Evolutionary conservation across 2,329 filamentous ascomycete genomes (phyloP).

Genomic region (Cucurbitaria berberidis): DNA sequence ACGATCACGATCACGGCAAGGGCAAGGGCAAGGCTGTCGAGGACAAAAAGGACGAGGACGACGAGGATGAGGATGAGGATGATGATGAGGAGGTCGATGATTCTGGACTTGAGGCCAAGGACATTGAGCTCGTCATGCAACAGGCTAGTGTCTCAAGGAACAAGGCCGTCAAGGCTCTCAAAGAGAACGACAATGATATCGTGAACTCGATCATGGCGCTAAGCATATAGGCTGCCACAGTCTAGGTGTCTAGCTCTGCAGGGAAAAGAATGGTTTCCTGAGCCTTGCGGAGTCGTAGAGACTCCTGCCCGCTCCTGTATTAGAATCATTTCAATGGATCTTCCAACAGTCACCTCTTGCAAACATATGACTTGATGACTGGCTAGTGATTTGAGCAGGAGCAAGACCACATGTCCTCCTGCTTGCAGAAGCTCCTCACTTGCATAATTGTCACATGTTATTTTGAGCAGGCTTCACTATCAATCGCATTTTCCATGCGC

Average conservation of each 20-base stretch:
- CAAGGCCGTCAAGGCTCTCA: slow-evolving; percentile 98
- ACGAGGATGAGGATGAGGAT: slow-evolving; percentile 69
- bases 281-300: slow-evolving; percentile 19
- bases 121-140: slow-evolving; percentile 98
- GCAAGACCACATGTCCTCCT: background rate
- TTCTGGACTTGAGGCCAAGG: slow-evolving; percentile 94
- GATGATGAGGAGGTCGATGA: slow-evolving; percentile 96
- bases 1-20: slow-evolving; percentile 64
- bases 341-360: slow-evolving; percentile 13
- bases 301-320: slow-evolving; percentile 23
- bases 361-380: background rate
- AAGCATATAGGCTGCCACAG: slow-evolving; percentile 54
- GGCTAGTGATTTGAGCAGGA: background rate
- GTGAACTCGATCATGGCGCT: slow-evolving; percentile 99
- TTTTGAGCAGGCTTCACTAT: no score
- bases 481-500: background rate
- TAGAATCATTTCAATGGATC: slow-evolving; percentile 38
- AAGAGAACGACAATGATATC: slow-evolving; percentile 99
- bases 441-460: background rate
- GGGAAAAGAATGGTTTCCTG: slow-evolving; percentile 22
- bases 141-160: slow-evolving; percentile 96
- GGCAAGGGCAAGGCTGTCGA: slow-evolving; percentile 72
- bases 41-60: slow-evolving; percentile 64
- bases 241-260: slow-evolving; percentile 15
- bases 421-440: background rate